Percentiles rank a stretch among this genome's conserved stretches.
Conservation (phyloP, 495 filamentous ascomycete species). For the Hypoxylon intermedium region DNA sequence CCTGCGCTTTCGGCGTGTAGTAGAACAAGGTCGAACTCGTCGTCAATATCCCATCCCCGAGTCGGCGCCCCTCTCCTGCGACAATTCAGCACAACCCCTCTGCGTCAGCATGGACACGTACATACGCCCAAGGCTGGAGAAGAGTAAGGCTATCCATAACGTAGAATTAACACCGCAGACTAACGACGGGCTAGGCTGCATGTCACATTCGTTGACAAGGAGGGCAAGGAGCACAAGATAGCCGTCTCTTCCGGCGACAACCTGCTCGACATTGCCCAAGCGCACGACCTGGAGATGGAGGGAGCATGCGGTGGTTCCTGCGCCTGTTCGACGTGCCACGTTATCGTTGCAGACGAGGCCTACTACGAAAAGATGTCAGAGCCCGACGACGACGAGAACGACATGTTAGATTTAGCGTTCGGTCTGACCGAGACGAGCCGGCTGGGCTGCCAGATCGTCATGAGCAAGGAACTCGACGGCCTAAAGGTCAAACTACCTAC, state of each 20-base stretch:
- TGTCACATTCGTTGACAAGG: conserved; percentile 94
- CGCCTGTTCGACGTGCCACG: conserved; percentile 96
- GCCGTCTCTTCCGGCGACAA: conserved; percentile 88
- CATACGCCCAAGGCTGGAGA: conserved; percentile 88
- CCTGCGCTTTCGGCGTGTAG: conserved; percentile 10
- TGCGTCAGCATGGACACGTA: conserved; percentile 75
- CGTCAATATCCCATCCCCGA: conserved; percentile 19
- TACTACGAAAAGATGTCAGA: conserved; percentile 92
- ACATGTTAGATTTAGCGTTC: conserved; percentile 97
- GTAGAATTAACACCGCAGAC: background rate
- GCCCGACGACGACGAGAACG: conserved; percentile 96
- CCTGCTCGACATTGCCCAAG: conserved; percentile 91
- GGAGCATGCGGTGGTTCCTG: conserved; percentile 96
- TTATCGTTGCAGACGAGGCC: conserved; percentile 83
- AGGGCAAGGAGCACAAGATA: conserved; percentile 74
- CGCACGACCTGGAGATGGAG: conserved; percentile 97
- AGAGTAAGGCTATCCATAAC: conserved; percentile 66
- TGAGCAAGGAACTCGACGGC: conserved; percentile 89
- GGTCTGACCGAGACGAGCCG: conserved; percentile 94
- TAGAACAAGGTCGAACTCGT: conserved; percentile 15
- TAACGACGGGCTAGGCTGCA: conserved; percentile 66
- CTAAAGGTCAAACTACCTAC: conserved; percentile 80
- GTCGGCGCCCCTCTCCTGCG: conserved; percentile 46
- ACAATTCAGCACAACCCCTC: conserved; percentile 70
- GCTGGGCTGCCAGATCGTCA: conserved; percentile 92